phyloP scores from a whole-genome alignment of 305 asterid species.

The Rubia tinctorum region DNA sequence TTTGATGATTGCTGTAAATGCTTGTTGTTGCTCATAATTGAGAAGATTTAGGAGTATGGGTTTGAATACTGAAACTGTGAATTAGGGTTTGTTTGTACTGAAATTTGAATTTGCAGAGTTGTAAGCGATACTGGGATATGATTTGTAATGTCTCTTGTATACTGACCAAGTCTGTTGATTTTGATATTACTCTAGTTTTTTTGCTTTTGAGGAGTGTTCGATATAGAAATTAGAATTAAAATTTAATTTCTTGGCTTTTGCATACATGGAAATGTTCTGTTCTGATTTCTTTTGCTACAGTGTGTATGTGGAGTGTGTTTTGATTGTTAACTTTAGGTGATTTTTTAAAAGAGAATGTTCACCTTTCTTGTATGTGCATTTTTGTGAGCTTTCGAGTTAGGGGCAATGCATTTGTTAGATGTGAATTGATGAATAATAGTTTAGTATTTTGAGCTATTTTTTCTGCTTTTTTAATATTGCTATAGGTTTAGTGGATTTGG shows the following conservation, averaged over 20 bases:
- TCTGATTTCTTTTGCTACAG: not conserved
- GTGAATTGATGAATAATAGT: not conserved
- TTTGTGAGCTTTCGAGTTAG: not conserved
- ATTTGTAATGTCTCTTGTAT: no score
- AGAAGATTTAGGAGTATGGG: not conserved
- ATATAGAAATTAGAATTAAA: no score
- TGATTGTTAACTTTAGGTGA: not conserved
- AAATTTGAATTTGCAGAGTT: not conserved
- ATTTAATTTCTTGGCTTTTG: not conserved
- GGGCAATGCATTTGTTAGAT: not conserved
- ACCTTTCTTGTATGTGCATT: no score
- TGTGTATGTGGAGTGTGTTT: not conserved
- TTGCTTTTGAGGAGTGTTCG: not conserved
- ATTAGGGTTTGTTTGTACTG: not conserved
- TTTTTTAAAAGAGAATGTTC: no score
- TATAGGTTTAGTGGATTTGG: constrained; percentile 72
- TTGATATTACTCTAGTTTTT: not conserved
- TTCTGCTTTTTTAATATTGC: not conserved
- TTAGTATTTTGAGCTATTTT: not conserved
- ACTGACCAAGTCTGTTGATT: not conserved
- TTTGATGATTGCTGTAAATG: not conserved
- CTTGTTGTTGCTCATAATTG: not conserved
- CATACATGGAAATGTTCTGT: not conserved
- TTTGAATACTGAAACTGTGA: not conserved
- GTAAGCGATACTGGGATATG: no score